Conservation (phyloP, 148 eudicot species). For the Silene conica region DNA sequence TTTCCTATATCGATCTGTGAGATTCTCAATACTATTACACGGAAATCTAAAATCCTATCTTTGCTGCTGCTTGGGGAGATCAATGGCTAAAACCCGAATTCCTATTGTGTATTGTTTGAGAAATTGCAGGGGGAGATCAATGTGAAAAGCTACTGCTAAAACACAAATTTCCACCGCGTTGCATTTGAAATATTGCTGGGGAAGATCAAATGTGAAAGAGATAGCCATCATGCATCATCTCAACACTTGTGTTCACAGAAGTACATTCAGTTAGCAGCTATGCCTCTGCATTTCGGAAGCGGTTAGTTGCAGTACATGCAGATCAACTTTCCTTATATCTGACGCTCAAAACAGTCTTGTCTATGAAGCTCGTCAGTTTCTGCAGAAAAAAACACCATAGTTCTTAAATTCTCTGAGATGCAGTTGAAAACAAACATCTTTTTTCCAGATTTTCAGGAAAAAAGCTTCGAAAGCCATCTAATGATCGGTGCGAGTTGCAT, state of each 20-base stretch:
- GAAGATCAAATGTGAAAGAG: constrained; percentile 6
- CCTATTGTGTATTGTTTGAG: not conserved
- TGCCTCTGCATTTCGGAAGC: not conserved
- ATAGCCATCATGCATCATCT: not conserved
- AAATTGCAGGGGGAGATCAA: not conserved
- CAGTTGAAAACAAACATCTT: too few species aligned
- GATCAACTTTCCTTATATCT: not conserved
- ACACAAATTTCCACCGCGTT: too few species aligned
- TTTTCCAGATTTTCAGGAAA: not conserved
- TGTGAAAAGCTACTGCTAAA: too few species aligned
- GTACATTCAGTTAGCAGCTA: constrained; percentile 20
- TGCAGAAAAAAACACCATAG: not conserved
- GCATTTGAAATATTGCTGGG: too few species aligned
- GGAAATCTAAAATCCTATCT: too few species aligned
- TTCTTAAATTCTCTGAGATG: too few species aligned
- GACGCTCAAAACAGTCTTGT: not conserved
- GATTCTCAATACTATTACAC: too few species aligned
- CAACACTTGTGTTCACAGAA: too few species aligned
- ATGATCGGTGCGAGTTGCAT: not conserved
- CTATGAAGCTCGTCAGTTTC: not conserved
- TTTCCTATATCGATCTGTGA: too few species aligned
- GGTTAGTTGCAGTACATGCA: not conserved
- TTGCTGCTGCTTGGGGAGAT: too few species aligned
- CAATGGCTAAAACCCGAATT: too few species aligned
- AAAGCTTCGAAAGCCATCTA: not conserved